These are phyloP conservation scores for Miamiensis avidus DNA, from an alignment of 169 alveolate species.

Conservation along the genomic window DNA sequence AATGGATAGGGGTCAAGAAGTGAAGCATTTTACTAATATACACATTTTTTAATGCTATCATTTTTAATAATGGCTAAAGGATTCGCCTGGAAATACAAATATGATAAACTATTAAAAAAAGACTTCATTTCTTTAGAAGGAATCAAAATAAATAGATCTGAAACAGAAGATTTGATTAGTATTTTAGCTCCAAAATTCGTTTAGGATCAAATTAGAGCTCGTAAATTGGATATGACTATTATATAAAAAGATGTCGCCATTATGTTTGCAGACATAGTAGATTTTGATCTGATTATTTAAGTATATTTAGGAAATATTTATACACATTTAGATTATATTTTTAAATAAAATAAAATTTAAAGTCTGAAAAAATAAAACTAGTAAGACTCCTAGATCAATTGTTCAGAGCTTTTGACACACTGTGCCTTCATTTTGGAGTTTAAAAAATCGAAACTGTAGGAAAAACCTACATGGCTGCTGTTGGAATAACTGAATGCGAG, in stretches of 20 bases:
- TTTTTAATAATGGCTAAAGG: background rate
- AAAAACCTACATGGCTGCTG: conserved; percentile 87
- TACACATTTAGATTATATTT: too few species aligned
- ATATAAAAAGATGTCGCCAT: conserved; percentile 38
- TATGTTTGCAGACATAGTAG: conserved; percentile 58
- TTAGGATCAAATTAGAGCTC: background rate
- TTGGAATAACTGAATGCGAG: conserved; percentile 83
- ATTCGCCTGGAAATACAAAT: background rate
- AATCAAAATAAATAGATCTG: background rate
- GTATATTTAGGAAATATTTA: conserved; percentile 15
- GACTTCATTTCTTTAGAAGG: background rate
- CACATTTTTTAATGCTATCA: background rate
- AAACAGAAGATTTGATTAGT: background rate
- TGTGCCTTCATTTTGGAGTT: conserved; percentile 72
- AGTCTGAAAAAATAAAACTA: conserved; percentile 89
- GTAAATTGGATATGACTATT: background rate
- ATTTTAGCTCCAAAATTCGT: background rate
- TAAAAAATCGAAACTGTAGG: conserved; percentile 91
- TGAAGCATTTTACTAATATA: background rate
- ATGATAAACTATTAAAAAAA: background rate
- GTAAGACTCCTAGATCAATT: conserved; percentile 89
- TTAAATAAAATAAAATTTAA: too few species aligned
- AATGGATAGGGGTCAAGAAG: too few species aligned
- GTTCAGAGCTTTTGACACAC: conserved; percentile 76
- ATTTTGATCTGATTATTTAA: conserved; percentile 54